Percentiles rank a stretch among this genome's conserved stretches.
These are phyloP conservation scores for Solanum aculeatissimum DNA, from an alignment of 305 asterid genomes.

Conservation along the genomic window DNA sequence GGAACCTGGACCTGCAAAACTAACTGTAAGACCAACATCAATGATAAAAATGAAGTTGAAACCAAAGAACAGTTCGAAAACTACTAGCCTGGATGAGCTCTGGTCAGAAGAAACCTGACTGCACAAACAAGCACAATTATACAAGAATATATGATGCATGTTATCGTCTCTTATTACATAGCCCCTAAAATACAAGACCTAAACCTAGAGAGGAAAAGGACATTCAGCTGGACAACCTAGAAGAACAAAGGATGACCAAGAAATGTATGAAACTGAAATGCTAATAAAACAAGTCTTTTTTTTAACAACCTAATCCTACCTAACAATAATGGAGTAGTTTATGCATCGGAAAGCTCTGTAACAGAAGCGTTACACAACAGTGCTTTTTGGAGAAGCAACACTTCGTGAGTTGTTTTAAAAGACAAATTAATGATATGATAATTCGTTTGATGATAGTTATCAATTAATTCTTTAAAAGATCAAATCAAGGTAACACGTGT, in stretches of 20 bases:
- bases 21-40: too few species aligned
- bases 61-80: slow-evolving; percentile 1
- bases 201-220: not conserved
- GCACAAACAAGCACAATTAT: not conserved
- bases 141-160: not conserved
- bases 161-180: not conserved
- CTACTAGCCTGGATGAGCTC: slow-evolving; percentile 32
- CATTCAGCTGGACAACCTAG: not conserved
- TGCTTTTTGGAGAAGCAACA: not conserved
- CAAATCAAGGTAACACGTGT: not conserved
- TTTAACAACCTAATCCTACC: not conserved
- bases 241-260: not conserved
- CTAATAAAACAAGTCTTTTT: not conserved
- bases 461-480: not conserved
- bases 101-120: not conserved
- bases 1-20: too few species aligned
- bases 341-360: not conserved
- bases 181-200: not conserved
- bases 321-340: not conserved
- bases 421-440: not conserved
- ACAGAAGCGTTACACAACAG: not conserved
- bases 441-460: not conserved
- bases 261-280: not conserved
- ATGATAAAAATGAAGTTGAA: not conserved
- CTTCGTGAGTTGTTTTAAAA: not conserved